A percentile compares a stretch with the other conserved stretches of the same genome.
Conservation (phyloP, 2,329 filamentous ascomycete species). For the Aspergillus aculeatus region DNA sequence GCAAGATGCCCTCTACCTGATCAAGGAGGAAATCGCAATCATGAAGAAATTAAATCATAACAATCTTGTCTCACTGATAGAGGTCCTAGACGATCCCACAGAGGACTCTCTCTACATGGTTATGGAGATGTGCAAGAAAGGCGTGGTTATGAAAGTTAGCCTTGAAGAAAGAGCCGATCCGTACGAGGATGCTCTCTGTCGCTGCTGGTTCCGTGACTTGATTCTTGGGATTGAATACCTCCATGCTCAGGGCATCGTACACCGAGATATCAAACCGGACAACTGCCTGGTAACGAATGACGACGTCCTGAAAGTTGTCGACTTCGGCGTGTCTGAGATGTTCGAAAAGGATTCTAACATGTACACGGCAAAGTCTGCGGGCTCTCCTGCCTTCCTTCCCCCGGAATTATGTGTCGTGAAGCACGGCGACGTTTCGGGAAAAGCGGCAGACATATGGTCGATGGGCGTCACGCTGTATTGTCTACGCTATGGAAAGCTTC, state of each 20-base stretch:
- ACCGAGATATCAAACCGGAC: slow-evolving; percentile 96
- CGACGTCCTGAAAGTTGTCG: slow-evolving; percentile 92
- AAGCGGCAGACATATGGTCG: slow-evolving; percentile 93
- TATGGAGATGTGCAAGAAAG: slow-evolving; percentile 97
- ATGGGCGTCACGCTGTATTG: slow-evolving; percentile 97
- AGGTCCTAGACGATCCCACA: slow-evolving; percentile 91
- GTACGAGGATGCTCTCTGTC: slow-evolving; percentile 77
- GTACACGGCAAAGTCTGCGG: slow-evolving; percentile 88
- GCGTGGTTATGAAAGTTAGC: slow-evolving; percentile 93
- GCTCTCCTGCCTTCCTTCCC: slow-evolving; percentile 90
- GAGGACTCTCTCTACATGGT: slow-evolving; percentile 99
- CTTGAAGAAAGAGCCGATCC: slow-evolving; percentile 79
- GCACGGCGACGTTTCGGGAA: slow-evolving; percentile 84
- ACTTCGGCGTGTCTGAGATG: slow-evolving; percentile 99
- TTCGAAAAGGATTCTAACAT: slow-evolving; percentile 86
- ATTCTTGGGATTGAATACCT: slow-evolving; percentile 94
- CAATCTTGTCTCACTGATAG: slow-evolving; percentile 88
- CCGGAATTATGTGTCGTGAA: slow-evolving; percentile 86
- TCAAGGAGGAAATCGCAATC: slow-evolving; percentile 94
- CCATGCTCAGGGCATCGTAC: slow-evolving; percentile 90
- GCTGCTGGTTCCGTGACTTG: slow-evolving; percentile 91
- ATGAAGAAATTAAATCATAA: slow-evolving; percentile 98
- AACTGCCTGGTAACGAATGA: slow-evolving; percentile 88
- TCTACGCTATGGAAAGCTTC: slow-evolving; percentile 81
- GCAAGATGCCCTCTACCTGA: slow-evolving; percentile 76